A percentile compares a stretch with the other conserved stretches of the same genome.
Conservation (phyloP, 768 basidiomycete genomes). For the Rubroboletus pulcherrimus region DNA sequence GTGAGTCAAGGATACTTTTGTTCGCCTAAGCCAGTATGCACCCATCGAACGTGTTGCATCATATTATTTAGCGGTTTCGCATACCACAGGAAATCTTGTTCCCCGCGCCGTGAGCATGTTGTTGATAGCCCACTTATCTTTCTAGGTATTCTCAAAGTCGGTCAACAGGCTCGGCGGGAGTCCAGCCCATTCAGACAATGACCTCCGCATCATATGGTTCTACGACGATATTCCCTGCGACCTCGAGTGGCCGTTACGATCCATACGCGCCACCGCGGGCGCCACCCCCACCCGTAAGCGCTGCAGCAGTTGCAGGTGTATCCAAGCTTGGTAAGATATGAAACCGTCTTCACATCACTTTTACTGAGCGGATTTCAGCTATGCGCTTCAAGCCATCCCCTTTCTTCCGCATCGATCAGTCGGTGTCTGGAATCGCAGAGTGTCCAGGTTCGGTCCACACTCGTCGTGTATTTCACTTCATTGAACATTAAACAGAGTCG, state of each 20-base stretch:
- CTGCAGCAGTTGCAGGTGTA: constrained; percentile 29
- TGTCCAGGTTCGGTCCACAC: constrained; percentile 63
- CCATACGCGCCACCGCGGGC: constrained; percentile 62
- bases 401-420: constrained; percentile 66
- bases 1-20: constrained; percentile 47
- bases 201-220: constrained; percentile 18
- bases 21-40: constrained; percentile 8
- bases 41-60: constrained; percentile 8
- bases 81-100: constrained; percentile 4
- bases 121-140: constrained; percentile 15
- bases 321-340: constrained; percentile 28
- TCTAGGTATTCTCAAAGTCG: constrained; percentile 29
- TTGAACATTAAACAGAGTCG: constrained; percentile 51
- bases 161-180: constrained; percentile 20
- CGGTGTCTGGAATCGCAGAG: constrained; percentile 61
- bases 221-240: constrained; percentile 21
- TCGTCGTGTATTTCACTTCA: background rate
- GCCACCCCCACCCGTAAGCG: constrained; percentile 35
- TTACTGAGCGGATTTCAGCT: constrained; percentile 35
- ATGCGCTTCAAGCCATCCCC: constrained; percentile 80
- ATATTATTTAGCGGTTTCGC: constrained; percentile 5
- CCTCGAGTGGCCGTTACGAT: constrained; percentile 51
- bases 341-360: constrained; percentile 6
- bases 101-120: constrained; percentile 4
- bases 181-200: constrained; percentile 25